Conservation (phyloP, 305 asterid genomes). For the Coffea humblotiana region DNA sequence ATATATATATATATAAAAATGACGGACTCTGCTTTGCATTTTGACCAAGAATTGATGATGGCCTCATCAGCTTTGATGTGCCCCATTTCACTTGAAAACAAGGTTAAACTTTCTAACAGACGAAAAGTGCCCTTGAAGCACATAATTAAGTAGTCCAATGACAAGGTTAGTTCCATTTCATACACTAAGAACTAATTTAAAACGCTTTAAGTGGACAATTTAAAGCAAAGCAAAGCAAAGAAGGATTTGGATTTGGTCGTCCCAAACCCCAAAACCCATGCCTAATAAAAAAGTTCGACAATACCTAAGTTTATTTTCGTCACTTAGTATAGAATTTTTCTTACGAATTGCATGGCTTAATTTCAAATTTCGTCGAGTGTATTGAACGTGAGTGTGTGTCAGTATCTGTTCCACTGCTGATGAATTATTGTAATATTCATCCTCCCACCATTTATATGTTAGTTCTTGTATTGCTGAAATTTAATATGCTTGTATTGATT, state of each 20-base stretch:
- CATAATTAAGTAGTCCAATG: background rate
- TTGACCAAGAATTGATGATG: background rate
- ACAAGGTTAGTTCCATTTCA: background rate
- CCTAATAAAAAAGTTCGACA: too few species aligned
- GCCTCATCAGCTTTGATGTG: background rate
- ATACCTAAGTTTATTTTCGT: too few species aligned
- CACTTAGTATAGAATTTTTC: too few species aligned
- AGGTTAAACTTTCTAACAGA: background rate
- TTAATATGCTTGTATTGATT: too few species aligned
- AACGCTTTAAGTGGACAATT: background rate
- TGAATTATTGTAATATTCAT: too few species aligned
- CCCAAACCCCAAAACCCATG: background rate
- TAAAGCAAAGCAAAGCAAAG: too few species aligned
- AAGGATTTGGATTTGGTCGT: background rate
- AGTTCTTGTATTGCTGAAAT: too few species aligned
- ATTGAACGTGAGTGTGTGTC: too few species aligned
- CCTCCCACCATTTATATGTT: too few species aligned
- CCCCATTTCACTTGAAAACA: background rate
- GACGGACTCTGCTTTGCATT: slow-evolving; percentile 3
- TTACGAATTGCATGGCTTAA: too few species aligned
- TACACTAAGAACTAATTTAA: background rate
- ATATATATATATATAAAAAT: background rate
- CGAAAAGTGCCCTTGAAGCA: background rate
- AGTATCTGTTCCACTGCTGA: too few species aligned
- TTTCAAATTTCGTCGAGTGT: too few species aligned